Evolutionary conservation across 345 rosid genomes (phyloP).

Genomic region (Barbarea vulgaris): DNA sequence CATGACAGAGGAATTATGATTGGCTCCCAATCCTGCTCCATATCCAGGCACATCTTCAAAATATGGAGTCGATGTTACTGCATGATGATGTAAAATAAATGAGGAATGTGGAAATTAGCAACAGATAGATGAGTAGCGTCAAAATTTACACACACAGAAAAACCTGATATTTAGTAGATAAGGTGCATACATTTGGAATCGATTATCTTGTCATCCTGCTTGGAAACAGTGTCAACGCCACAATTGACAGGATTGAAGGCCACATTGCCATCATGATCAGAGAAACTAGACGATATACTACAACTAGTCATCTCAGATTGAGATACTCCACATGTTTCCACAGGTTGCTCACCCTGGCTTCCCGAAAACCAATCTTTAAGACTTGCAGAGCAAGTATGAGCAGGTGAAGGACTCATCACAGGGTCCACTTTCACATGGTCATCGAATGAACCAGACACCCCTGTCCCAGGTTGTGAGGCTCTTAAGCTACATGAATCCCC

Average conservation of each 20-base stretch:
- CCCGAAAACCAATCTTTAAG: conserved; percentile 44
- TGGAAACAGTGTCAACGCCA: conserved; percentile 37
- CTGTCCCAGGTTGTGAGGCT: conserved; percentile 39
- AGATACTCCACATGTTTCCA: conserved; percentile 43
- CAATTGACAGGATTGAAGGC: conserved; percentile 24
- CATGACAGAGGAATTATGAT: conserved; percentile 20
- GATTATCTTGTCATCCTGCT: conserved; percentile 26
- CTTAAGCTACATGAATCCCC: conserved; percentile 21
- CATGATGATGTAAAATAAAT: conserved; percentile 36
- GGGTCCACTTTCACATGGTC: conserved; percentile 37
- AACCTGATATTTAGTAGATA: conserved; percentile 25
- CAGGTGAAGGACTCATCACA: conserved; percentile 41
- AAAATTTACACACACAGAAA: background rate
- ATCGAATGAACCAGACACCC: conserved; percentile 37
- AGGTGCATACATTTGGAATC: conserved; percentile 48
- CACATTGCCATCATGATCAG: conserved; percentile 40
- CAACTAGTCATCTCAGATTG: conserved; percentile 50
- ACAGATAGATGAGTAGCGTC: background rate
- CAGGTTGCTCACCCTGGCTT: conserved; percentile 37
- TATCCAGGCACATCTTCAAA: conserved; percentile 27
- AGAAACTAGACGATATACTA: conserved; percentile 48
- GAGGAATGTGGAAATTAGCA: conserved; percentile 24
- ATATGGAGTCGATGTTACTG: conserved; percentile 50
- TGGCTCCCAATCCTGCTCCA: conserved; percentile 32
- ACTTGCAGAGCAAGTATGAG: conserved; percentile 50